A percentile compares a stretch with the other conserved stretches of the same genome.
phyloP scores from a whole-genome alignment of 2,329 filamentous ascomycete genomes.

The Alternaria ventricosa region DNA sequence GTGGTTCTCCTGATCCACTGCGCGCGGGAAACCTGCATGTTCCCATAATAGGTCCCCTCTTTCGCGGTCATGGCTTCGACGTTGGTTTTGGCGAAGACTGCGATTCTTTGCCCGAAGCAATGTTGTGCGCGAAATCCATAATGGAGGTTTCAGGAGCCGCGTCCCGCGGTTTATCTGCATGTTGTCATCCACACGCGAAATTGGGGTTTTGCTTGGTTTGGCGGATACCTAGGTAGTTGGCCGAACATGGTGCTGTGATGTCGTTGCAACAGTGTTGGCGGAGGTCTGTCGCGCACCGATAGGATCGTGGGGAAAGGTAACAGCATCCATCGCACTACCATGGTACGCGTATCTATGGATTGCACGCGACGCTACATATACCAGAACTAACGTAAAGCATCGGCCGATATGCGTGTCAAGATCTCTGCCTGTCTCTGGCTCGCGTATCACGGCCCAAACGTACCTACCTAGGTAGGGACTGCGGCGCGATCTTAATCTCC shows the following conservation, averaged over 20 bases:
- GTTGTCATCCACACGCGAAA: neutral
- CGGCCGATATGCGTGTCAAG: neutral
- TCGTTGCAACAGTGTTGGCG: neutral
- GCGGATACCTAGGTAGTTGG: neutral
- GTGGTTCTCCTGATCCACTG: constrained; percentile 3
- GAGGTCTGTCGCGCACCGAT: neutral
- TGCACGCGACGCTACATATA: neutral
- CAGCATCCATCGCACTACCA: neutral
- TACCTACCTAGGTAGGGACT: too few relatives aligned
- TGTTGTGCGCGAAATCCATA: neutral
- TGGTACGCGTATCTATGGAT: neutral
- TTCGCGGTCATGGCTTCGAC: neutral
- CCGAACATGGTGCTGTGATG: neutral
- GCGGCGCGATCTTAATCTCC: neutral
- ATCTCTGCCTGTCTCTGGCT: neutral
- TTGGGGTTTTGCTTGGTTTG: neutral
- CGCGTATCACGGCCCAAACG: neutral
- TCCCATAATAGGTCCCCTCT: neutral
- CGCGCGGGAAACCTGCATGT: neutral
- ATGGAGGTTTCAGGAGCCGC: neutral
- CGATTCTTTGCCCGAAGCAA: neutral
- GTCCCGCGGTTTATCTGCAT: neutral
- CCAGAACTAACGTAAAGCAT: neutral
- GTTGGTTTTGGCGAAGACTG: neutral
- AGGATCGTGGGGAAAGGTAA: neutral